These are phyloP conservation scores for Peniophora sp. DNA, from an alignment of 1,284 basidiomycete genomes.

Conservation along the genomic window DNA sequence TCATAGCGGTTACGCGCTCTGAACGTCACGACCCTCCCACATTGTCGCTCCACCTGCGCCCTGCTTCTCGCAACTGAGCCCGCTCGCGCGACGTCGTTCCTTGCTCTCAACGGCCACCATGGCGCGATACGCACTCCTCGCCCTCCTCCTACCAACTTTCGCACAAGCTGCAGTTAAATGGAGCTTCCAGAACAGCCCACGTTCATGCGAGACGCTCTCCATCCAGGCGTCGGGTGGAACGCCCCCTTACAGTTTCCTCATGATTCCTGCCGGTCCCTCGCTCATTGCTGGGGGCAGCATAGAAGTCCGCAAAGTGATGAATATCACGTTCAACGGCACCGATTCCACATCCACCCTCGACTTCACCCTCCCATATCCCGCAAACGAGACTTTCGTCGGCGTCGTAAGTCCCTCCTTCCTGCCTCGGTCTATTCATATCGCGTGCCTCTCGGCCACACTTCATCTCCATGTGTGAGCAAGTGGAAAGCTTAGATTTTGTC, in stretches of 20 bases:
- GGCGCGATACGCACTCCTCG: conserved; percentile 7
- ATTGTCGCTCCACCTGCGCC: not conserved
- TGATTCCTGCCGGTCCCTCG: conserved; percentile 58
- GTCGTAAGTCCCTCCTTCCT: conserved; percentile 71
- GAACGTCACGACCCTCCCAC: not conserved
- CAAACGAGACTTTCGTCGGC: conserved; percentile 62
- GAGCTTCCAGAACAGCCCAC: conserved; percentile 45
- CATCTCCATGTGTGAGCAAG: not conserved
- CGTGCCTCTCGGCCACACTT: not conserved
- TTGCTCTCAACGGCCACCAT: not conserved
- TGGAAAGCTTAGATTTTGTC: not conserved
- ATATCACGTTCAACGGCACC: conserved; percentile 39
- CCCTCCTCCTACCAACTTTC: conserved; percentile 22
- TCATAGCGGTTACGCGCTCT: too few relatives aligned
- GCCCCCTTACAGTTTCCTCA: conserved; percentile 58
- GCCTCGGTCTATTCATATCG: not conserved
- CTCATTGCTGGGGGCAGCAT: conserved; percentile 46
- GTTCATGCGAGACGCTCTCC: conserved; percentile 57
- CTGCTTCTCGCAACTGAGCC: not conserved
- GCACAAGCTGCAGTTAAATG: conserved; percentile 46
- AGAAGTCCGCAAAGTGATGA: conserved; percentile 59
- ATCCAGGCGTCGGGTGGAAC: conserved; percentile 47
- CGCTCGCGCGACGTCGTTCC: too few relatives aligned
- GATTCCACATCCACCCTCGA: conserved; percentile 26
- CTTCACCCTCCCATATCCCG: conserved; percentile 60